Evolutionary conservation across 202 grass and related monocot genomes (phyloP), one percentile per base, ranked within the genome.

Genomic region (Carex arenaria): DNA sequence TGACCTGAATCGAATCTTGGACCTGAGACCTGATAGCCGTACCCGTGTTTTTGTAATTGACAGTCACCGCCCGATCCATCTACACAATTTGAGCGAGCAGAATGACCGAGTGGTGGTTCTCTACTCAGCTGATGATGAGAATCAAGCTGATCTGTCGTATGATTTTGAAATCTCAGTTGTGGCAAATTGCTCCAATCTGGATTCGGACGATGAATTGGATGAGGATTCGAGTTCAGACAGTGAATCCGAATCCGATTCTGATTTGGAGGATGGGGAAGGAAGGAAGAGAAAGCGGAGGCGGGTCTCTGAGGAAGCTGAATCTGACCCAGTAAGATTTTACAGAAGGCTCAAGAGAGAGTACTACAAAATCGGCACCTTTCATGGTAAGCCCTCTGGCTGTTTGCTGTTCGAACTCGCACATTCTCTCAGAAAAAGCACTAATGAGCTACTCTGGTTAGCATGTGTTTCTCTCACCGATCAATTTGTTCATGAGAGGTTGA

Each of bases 401-500:
- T 87, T 98, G 76, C 88, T 94, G 90, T 98, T 94, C 77, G 95
- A 98, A 2, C 88, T 98, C 31, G 92, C 95, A 26, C 92, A 97
- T 80, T 82, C 89, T 7, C 62, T 93, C 15, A 88, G 95, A 5
- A 90, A 88, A 83, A 93, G 90, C 89, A 98, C 84, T 26, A 94
- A 91, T 85, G 95, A 94, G 26, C 84, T 98, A 2, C 90, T 98
- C 36, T 98, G 95, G 95, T 76, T 98, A 31, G 90, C 92, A 53
- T 98, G 92, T 86, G 90, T 98, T 72, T 87, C 90, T 52, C 87
- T 95, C 32, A 98, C 90, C 9, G 95, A 98, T 83, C 95, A 98
- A 84, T 98, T 98, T 73, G 90, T 98, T 7, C 95, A 98, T 78
- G 92, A 98, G 72, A 88, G 90, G 74, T 89, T 98, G 88, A 95